Evolutionary conservation across 2,329 filamentous ascomycete genomes (phyloP).

Genomic region (Mycosphaerella sp.): DNA sequence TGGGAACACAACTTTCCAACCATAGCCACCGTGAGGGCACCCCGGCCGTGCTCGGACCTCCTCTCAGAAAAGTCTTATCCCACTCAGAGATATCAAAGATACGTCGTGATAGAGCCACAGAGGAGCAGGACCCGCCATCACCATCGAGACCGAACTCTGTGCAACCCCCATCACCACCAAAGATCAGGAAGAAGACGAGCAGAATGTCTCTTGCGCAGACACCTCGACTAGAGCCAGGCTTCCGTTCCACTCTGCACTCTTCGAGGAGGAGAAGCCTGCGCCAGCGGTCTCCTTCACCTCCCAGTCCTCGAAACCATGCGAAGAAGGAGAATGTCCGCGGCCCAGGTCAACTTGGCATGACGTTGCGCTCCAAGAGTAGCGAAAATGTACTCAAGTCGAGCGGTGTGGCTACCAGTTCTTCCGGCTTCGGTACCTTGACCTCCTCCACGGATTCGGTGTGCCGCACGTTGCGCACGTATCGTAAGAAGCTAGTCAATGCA

Average conservation of each 20-base stretch:
- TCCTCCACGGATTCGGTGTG: constrained; percentile 53
- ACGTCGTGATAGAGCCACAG: constrained; percentile 44
- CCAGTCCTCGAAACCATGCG: constrained; percentile 24
- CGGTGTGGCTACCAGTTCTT: constrained; percentile 26
- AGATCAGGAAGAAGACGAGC: constrained; percentile 51
- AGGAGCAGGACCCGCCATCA: constrained; percentile 30
- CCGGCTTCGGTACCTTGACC: constrained; percentile 45
- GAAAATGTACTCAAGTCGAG: constrained; percentile 29
- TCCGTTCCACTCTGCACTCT: constrained; percentile 26
- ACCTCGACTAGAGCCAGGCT: constrained; percentile 41
- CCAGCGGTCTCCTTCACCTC: constrained; percentile 41
- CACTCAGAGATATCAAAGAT: constrained; percentile 83
- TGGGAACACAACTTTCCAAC: constrained; percentile 12
- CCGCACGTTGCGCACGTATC: constrained; percentile 52
- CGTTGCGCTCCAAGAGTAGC: constrained; percentile 43
- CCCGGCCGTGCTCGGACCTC: constrained; percentile 55
- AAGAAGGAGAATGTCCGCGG: constrained; percentile 33
- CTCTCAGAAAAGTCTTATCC: constrained; percentile 77
- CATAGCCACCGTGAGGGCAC: constrained; percentile 11
- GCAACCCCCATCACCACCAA: constrained; percentile 44
- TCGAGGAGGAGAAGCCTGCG: constrained; percentile 24
- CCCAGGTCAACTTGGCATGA: constrained; percentile 45
- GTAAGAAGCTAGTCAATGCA: constrained; percentile 48
- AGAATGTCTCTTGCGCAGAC: constrained; percentile 45
- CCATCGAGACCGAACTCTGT: constrained; percentile 42